Evolutionary conservation across 108 stramenopile genomes (phyloP), one percentile per base, ranked within the genome.

Genomic region (Conticribra guillardii): DNA sequence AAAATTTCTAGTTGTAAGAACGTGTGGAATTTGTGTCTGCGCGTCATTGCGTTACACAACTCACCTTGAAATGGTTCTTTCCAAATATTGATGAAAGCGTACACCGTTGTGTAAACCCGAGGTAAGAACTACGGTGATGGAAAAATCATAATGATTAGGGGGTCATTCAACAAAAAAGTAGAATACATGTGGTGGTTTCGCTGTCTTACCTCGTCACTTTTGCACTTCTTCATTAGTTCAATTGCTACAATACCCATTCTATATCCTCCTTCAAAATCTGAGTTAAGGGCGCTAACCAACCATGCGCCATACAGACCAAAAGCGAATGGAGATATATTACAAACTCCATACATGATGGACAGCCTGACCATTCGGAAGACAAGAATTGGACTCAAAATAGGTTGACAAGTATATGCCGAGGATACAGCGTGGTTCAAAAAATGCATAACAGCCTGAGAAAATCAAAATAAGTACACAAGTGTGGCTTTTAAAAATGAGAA

Each of bases 221-320:
- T n/a, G 19, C 57, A 53, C 46, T 28, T 58, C n/a, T 60, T 23
- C 41, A 59, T 28, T 44, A 60, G 26, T 16, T 76, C 70, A 2
- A 79, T 46, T 11, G 74, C 73, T 7, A 83, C 27, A 29, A 64
- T 45, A 32, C 69, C 74, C 45, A 60, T 80, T 33, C 64, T 68
- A 54, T 79, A 72, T 15, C 82, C 79, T 45, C 78, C 77, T 14
- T 82, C 70, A 45, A 76, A 52, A 37, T 72, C 74, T 27, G 44
- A 49, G 15, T 75, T 70, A 23, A 16, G 33, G 51, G 48, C 58
- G 27, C 64, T 67, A 3, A 81, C 52, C 2, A 77, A 22, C 76
- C 66, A 66, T 46, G 54, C 22, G 11, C 69, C 76, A 69, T 69
- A 79, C 4, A 64, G 37, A 9, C 50, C 63, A 28, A 71, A 71